Evolutionary conservation across 352 stramenopile genomes (phyloP), one percentile per base, ranked within the genome.

Genomic region (Pythium phragmiticola): DNA sequence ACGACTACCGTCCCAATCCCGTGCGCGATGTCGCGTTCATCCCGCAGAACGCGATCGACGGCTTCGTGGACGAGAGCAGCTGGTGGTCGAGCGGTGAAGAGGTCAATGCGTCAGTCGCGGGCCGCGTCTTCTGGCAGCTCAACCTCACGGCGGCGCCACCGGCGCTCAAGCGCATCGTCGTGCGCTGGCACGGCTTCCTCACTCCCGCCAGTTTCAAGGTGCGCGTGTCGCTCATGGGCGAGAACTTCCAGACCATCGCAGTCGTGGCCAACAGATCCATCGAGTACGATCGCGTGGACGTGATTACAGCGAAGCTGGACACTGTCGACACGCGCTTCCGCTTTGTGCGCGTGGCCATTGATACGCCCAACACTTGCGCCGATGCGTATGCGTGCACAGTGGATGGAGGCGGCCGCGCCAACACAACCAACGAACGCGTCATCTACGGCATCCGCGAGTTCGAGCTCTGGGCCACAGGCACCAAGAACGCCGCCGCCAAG

Each of bases 371-470:
- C 49, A 70, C 77, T 9, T 92, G 83, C 55, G 51, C 61, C 19
- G 70, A 79, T 58, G 60, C 54, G 39, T 79, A 63, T 39, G 67
- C 68, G 2, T 93, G 84, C 60, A 36, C 30, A 0, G 80, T 73
- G n/a, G 75, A 79, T 19, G 74, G 60, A 4, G 41, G 23, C 5
- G 23, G 46, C 19, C 33, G 42, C 6, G 67, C 54, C 16, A 65
- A 49, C n/a, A 69, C 51, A 33, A 82, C 74, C 2, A 74, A 77
- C 66, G 82, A 90, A 67, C 80, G 77, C n/a, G 67, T 80, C 39
- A 69, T 94, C 41, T 94, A 91, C 66, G 83, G 82, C 54, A 89
- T 94, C 48, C 81, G 82, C 19, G 81, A 94, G 72, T 65, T 94
- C 17, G 84, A 94, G 57, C 61, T 94, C 30, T 93, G 83, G 81